phyloP scores from a whole-genome alignment of 768 basidiomycete genomes.

The Scleroderma citrinum region DNA sequence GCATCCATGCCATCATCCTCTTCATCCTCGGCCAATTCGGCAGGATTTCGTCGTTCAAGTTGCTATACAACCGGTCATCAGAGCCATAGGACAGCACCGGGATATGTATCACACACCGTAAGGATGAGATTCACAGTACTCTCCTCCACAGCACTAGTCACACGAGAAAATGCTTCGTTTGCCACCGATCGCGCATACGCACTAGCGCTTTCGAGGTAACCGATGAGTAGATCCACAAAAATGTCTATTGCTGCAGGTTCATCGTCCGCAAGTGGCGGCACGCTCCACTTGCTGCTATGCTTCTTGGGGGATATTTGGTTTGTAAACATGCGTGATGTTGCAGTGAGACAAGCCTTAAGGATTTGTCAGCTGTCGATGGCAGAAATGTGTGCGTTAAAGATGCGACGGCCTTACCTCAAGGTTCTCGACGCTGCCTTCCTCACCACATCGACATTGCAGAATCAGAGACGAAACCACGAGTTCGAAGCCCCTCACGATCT shows the following conservation, averaged over 20 bases:
- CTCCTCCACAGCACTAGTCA: slow-evolving; percentile 59
- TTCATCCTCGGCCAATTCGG: slow-evolving; percentile 40
- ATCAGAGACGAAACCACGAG: slow-evolving; percentile 66
- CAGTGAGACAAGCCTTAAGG: slow-evolving; percentile 53
- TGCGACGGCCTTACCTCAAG: slow-evolving; percentile 47
- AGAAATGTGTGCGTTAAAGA: neutral
- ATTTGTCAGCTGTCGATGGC: too few relatives aligned
- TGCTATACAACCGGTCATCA: slow-evolving; percentile 48
- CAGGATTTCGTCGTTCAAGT: slow-evolving; percentile 68
- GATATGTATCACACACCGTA: slow-evolving; percentile 49
- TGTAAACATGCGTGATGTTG: slow-evolving; percentile 49
- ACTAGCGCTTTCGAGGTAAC: slow-evolving; percentile 78
- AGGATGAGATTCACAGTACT: slow-evolving; percentile 78
- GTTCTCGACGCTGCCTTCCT: slow-evolving; percentile 51
- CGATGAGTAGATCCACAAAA: slow-evolving; percentile 85
- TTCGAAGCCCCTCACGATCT: slow-evolving; percentile 55
- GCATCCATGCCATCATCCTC: slow-evolving; percentile 41
- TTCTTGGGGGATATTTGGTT: slow-evolving; percentile 33
- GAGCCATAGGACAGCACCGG: neutral
- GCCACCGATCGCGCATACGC: slow-evolving; percentile 75
- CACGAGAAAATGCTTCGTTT: slow-evolving; percentile 70
- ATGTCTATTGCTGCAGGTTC: slow-evolving; percentile 69
- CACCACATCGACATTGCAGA: slow-evolving; percentile 66
- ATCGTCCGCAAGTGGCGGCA: slow-evolving; percentile 13
- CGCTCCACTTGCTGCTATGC: slow-evolving; percentile 20